These are phyloP conservation scores for Brassica rapa DNA, from an alignment of 345 rosid genomes.

Conservation along the genomic window DNA sequence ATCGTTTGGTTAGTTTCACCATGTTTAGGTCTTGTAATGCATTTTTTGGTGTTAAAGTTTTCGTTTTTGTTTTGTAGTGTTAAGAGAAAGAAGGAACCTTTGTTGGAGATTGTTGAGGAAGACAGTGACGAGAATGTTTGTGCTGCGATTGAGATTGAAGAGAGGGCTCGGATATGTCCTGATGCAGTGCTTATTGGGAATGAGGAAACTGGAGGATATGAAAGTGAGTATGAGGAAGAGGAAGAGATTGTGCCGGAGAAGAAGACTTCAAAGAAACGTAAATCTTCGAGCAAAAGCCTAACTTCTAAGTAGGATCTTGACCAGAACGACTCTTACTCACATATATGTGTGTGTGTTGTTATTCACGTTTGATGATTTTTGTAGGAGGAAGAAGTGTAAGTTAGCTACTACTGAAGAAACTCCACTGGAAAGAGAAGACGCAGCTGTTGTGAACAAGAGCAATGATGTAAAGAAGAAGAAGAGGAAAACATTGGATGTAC, in stretches of 20 bases:
- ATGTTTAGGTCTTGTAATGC: neutral
- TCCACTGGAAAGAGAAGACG: conserved; percentile 30
- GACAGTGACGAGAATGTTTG: conserved; percentile 38
- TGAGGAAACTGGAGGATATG: conserved; percentile 68
- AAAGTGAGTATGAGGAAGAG: conserved; percentile 64
- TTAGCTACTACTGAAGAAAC: conserved; percentile 47
- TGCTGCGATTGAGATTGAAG: conserved; percentile 42
- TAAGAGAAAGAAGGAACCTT: conserved; percentile 49
- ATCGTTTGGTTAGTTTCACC: conserved; percentile 62
- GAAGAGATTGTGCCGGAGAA: conserved; percentile 43
- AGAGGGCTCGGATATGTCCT: conserved; percentile 30
- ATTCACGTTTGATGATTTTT: conserved; percentile 27
- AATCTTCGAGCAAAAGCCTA: conserved; percentile 56
- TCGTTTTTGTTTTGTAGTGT: conserved; percentile 49
- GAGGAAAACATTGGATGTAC: conserved; percentile 32
- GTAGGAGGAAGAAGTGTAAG: conserved; percentile 75
- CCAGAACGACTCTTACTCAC: neutral
- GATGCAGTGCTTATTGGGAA: conserved; percentile 54
- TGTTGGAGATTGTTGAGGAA: conserved; percentile 38
- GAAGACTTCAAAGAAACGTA: conserved; percentile 66
- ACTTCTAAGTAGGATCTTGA: conserved; percentile 60
- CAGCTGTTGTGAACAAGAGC: conserved; percentile 27
- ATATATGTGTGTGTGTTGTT: conserved; percentile 5
- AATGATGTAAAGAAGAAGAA: conserved; percentile 44
- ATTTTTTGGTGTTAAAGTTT: neutral